Evolutionary conservation across 2,329 filamentous ascomycete genomes (phyloP), one percentile per base, ranked within the genome.

Genomic region (Aureobasidium subglaciale): DNA sequence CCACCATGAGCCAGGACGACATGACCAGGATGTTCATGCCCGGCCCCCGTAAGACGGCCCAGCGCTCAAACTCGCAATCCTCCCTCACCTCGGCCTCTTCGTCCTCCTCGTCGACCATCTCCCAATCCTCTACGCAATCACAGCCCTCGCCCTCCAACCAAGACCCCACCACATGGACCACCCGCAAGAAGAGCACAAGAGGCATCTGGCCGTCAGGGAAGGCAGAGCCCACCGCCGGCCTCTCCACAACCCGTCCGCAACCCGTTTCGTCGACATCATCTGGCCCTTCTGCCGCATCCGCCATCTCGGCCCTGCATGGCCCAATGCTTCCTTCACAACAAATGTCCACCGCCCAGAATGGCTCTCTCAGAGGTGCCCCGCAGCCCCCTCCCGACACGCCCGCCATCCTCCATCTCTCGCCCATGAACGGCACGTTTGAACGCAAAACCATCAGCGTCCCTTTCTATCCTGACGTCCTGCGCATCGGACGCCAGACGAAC

Each of bases 401-500:
- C 52, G 89, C 90, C 0, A 85, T 96, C 20, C 80, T 96, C 38
- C 90, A 90, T 59, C 81, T 99, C 5, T 75, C 92, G 5, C 95
- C 93, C 0, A 83, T 97, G 65, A 99, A 99, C 67, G 89, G 90
- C 57, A 97, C 92, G 1, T 99, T 99, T 68, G 93, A 97, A 70
- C 86, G 90, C 65, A 99, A 99, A 74, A 93, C 91, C 40, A 97
- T 99, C 63, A 88, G 82, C 30, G 89, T 99, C 2, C 93, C 93
- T 0, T 96, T 88, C 68, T 88, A 83, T 61, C 93, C 93, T n/a
- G 92, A 97, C n/a, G 87, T 88, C 37, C 78, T 99, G 48, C 85
- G 90, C 60, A 96, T 99, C 66, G 93, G 93, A 41, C 87, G 93
- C 45, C 93, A 99, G 72, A 99, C 93, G 18, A 99, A 99, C 71